These are phyloP conservation scores for Aureobasidium sp. DNA, from an alignment of 2,329 filamentous ascomycete species.

Conservation along the genomic window DNA sequence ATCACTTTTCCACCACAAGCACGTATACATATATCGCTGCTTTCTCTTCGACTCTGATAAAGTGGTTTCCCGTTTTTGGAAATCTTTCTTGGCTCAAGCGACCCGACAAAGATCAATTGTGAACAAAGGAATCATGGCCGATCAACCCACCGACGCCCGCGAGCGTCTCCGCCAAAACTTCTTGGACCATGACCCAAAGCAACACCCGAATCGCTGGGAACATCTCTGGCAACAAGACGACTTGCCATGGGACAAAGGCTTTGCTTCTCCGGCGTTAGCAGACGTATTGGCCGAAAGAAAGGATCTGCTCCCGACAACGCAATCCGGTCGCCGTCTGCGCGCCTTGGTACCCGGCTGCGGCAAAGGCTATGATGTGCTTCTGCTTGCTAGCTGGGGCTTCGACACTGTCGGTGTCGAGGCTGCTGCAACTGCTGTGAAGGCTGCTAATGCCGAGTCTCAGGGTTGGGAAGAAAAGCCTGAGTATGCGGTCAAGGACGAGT, in stretches of 20 bases:
- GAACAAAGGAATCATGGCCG: conserved; percentile 11
- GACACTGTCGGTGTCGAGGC: conserved; percentile 81
- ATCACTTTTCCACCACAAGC: background rate
- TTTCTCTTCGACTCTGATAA: too few species aligned
- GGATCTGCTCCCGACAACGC: conserved; percentile 28
- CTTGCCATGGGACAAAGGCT: conserved; percentile 66
- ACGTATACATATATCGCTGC: too few species aligned
- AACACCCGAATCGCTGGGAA: conserved; percentile 58
- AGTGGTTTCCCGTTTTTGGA: background rate
- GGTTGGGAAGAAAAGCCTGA: conserved; percentile 38
- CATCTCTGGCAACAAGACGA: conserved; percentile 61
- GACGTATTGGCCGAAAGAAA: conserved; percentile 50
- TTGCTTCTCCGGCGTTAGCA: conserved; percentile 64
- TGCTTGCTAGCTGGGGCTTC: conserved; percentile 79
- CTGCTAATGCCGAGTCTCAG: conserved; percentile 52
- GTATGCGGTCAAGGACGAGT: conserved; percentile 47
- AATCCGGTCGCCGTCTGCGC: conserved; percentile 44
- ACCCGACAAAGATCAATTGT: conserved; percentile 8
- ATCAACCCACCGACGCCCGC: conserved; percentile 26
- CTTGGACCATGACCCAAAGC: conserved; percentile 22
- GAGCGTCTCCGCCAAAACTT: conserved; percentile 32
- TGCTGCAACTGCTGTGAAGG: conserved; percentile 55
- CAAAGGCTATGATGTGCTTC: conserved; percentile 80
- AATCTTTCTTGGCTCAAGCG: background rate
- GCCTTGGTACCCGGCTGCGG: conserved; percentile 88